Conservation (phyloP, 108 stramenopile species). For the Bacterosira constricta region DNA sequence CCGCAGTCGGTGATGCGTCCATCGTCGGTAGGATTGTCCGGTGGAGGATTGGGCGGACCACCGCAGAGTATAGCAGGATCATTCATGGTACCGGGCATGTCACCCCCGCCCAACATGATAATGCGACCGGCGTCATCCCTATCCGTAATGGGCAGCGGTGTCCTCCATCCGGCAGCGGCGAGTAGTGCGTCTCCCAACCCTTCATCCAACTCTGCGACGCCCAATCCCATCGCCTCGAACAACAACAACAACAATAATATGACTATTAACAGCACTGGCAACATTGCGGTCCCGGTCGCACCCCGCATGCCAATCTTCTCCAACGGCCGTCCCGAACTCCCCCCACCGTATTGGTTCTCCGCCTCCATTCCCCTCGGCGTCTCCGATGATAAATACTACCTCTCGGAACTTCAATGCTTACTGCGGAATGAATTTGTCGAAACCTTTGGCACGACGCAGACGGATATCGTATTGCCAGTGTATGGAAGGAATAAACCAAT, state of each 20-base stretch:
- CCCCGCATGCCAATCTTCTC: no score
- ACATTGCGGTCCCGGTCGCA: no score
- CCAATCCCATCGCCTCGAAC: neutral
- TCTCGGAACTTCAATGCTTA: slow-evolving; percentile 84
- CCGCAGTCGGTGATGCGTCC: no score
- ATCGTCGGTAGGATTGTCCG: no score
- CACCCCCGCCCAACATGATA: no score
- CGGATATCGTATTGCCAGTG: slow-evolving; percentile 72
- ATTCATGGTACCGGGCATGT: no score
- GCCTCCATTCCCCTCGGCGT: slow-evolving; percentile 70
- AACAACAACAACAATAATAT: neutral
- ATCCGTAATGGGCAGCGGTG: no score
- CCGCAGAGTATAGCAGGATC: no score
- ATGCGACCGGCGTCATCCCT: no score
- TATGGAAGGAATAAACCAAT: slow-evolving; percentile 91
- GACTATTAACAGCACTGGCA: neutral
- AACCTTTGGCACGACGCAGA: slow-evolving; percentile 75
- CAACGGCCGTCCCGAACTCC: slow-evolving; percentile 24
- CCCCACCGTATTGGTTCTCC: slow-evolving; percentile 56
- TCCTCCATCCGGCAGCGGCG: no score
- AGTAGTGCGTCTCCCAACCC: no score
- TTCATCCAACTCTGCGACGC: neutral
- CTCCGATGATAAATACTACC: slow-evolving; percentile 83
- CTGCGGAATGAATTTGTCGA: slow-evolving; percentile 83
- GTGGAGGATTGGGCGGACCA: no score